These are phyloP conservation scores for Dryas integrifolia DNA, from an alignment of 331 rosid species.

Conservation along the genomic window DNA sequence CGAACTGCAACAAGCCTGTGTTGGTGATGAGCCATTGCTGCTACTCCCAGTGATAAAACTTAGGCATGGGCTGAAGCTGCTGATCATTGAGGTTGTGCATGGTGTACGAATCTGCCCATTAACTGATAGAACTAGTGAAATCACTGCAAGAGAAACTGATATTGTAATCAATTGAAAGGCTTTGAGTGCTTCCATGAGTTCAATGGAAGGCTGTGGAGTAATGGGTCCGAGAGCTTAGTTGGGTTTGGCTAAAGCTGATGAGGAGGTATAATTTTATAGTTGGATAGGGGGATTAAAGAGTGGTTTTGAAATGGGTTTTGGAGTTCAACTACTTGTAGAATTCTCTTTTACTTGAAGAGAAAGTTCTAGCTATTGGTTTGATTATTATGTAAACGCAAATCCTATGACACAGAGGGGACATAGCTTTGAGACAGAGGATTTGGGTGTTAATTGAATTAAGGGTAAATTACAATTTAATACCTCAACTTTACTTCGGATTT, in stretches of 20 bases:
- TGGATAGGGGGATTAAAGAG: constrained; percentile 23
- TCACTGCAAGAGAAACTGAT: constrained; percentile 25
- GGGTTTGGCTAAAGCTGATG: constrained; percentile 22
- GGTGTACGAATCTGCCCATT: constrained; percentile 48
- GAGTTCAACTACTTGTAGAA: constrained; percentile 53
- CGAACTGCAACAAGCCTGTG: constrained; percentile 52
- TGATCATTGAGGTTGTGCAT: constrained; percentile 58
- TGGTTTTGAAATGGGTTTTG: constrained; percentile 38
- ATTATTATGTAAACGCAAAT: neutral
- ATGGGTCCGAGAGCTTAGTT: constrained; percentile 12
- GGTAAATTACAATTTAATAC: too few relatives aligned
- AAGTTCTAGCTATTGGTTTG: neutral
- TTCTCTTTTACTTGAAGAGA: neutral
- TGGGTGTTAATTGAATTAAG: too few relatives aligned
- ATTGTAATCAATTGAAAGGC: constrained; percentile 25
- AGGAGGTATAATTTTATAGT: constrained; percentile 20
- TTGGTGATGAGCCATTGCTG: constrained; percentile 44
- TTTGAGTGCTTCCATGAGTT: constrained; percentile 39
- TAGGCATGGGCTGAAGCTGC: constrained; percentile 73
- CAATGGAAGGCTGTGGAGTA: neutral
- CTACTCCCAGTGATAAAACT: constrained; percentile 70
- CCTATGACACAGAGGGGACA: neutral
- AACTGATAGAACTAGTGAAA: constrained; percentile 24
- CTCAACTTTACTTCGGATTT: too few relatives aligned
- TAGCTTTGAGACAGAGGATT: neutral